These are phyloP conservation scores for Spongispora temasekensis DNA, from an alignment of 1,284 basidiomycete genomes.

Conservation along the genomic window DNA sequence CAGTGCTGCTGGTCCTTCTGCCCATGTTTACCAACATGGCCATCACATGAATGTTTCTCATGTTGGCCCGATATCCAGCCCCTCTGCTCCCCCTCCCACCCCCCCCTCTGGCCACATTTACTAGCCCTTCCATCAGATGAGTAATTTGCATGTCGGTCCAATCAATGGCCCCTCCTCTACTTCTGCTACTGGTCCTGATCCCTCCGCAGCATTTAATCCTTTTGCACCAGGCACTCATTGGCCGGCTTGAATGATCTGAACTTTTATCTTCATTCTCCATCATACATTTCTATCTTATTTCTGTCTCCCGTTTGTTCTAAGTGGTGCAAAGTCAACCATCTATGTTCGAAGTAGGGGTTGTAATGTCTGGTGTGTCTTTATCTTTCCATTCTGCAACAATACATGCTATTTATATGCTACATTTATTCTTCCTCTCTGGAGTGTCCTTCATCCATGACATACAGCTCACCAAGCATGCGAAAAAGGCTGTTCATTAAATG, in stretches of 20 bases:
- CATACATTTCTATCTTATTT: background rate
- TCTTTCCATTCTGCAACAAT: background rate
- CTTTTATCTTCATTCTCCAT: background rate
- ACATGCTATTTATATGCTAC: background rate
- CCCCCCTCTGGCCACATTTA: background rate
- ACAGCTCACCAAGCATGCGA: background rate
- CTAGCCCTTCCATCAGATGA: background rate
- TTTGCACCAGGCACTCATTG: background rate
- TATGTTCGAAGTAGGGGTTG: background rate
- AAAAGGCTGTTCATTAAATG: background rate
- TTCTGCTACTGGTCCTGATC: too few relatives aligned
- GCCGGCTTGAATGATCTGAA: background rate
- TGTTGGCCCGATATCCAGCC: background rate
- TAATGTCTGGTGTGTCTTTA: background rate
- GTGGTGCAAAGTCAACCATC: background rate
- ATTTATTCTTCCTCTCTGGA: background rate
- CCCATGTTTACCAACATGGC: background rate
- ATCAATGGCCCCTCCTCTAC: too few relatives aligned
- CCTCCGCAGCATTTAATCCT: too few relatives aligned
- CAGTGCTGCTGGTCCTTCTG: background rate
- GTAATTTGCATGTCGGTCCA: too few relatives aligned
- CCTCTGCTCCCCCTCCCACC: background rate
- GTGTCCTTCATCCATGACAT: background rate
- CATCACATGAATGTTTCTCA: background rate
- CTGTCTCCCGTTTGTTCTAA: background rate